Evolutionary conservation across 2,329 filamentous ascomycete species (phyloP), one percentile per base, ranked within the genome.

Genomic region (Elsinoe batatas): DNA sequence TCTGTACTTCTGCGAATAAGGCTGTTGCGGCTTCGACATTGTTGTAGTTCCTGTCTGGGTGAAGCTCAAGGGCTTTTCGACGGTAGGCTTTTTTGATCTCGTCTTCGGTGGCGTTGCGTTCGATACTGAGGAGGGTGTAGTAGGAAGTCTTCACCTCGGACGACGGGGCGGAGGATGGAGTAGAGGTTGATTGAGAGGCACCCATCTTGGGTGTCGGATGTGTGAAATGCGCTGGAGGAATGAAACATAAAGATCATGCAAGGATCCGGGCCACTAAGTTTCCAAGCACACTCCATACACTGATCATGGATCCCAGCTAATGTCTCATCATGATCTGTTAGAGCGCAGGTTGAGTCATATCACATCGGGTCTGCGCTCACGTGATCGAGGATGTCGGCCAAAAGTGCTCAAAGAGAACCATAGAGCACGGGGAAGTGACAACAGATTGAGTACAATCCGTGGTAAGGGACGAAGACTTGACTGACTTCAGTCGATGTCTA

Each of bases 1-100:
- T 80, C 69, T 96, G 91, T 26, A 97, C 79, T 67, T 96, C 90
- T 50, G 93, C 90, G 68, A 98, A 98, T 53, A 84, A 82, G 61
- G 77, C 80, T 1, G 93, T 98, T 2, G 91, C 84, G 60, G 83
- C 80, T 64, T 94, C 89, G 59, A 86, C 84, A 66, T 96, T 85
- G 64, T 87, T 85, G 68, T 87, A 85, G 70, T 98, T 98, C 62
- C 91, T 87, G 71, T 98, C 93, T 0, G 93, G 93, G 68, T 98
- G 93, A 8, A 97, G 78, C 69, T 96, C 90, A 49, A 98, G 81
- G 1, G 93, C 93, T 68, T 91, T 96, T 59, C 76, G 83, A 61
- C 89, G 83, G 71, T 98, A 98, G 12, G 91, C 90, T 65, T 89
- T 95, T 66, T 95, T 95, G 65, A 98, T 90, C 84, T 96, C 91